Conservation (phyloP, 768 basidiomycete species). For the Russula griseocarnosa region DNA sequence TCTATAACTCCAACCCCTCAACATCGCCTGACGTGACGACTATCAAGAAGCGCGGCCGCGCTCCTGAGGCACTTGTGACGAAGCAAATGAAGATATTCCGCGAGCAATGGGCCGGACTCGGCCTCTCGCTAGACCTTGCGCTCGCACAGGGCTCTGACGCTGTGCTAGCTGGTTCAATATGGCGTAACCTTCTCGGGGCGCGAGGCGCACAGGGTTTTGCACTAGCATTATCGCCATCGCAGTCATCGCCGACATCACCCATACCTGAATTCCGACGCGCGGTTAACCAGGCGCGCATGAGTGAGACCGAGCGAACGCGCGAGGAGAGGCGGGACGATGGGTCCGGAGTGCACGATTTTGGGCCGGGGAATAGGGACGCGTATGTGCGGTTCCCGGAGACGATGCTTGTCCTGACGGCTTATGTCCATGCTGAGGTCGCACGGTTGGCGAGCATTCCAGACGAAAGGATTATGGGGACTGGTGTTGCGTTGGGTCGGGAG, state of each 20-base stretch:
- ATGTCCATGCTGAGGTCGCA: slow-evolving; percentile 22
- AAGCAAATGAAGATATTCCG: slow-evolving; percentile 89
- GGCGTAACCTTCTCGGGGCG: slow-evolving; percentile 87
- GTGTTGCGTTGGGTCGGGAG: slow-evolving; percentile 21
- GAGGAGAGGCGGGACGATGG: slow-evolving; percentile 63
- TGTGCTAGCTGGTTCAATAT: slow-evolving; percentile 82
- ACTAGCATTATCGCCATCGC: slow-evolving; percentile 23
- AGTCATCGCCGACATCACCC: slow-evolving; percentile 15
- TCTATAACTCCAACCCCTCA: neutral
- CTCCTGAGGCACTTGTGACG: slow-evolving; percentile 74
- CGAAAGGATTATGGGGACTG: slow-evolving; percentile 15
- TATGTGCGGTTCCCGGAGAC: slow-evolving; percentile 72
- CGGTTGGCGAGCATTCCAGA: slow-evolving; percentile 23
- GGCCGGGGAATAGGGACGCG: slow-evolving; percentile 53
- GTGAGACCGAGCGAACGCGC: slow-evolving; percentile 44
- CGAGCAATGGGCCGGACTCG: slow-evolving; percentile 86
- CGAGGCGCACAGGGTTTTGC: slow-evolving; percentile 73
- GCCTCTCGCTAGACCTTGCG: slow-evolving; percentile 73
- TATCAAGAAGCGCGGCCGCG: slow-evolving; percentile 39
- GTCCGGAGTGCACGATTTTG: slow-evolving; percentile 70
- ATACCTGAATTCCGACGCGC: slow-evolving; percentile 50
- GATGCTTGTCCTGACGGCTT: slow-evolving; percentile 60
- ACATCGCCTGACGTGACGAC: neutral
- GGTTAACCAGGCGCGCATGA: slow-evolving; percentile 61
- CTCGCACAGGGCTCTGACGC: slow-evolving; percentile 64